Conservation (phyloP, 2,329 filamentous ascomycete genomes). For the Fusarium guadeloupense region DNA sequence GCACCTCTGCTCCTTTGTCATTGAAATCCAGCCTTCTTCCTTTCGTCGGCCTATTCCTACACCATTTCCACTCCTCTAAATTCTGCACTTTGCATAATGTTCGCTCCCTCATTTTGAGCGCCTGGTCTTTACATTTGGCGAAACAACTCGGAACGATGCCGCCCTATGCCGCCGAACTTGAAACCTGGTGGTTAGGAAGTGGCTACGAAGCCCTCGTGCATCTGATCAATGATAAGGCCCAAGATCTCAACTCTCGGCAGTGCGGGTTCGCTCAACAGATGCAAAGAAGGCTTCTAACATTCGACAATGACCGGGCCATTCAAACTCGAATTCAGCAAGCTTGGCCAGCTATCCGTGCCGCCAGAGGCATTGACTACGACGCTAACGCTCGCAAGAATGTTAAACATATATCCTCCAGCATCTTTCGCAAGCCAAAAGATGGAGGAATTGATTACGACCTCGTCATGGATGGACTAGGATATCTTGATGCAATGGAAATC, state of each 20-base stretch:
- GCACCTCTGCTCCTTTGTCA: not conserved
- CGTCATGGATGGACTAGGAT: slow-evolving; percentile 46
- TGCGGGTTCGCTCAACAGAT: slow-evolving; percentile 48
- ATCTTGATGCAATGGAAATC: slow-evolving; percentile 47
- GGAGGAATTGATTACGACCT: slow-evolving; percentile 42
- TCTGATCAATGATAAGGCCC: slow-evolving; percentile 38
- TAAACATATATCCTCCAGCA: slow-evolving; percentile 30
- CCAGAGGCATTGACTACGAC: slow-evolving; percentile 28
- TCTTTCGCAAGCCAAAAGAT: slow-evolving; percentile 43
- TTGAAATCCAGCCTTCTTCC: not conserved
- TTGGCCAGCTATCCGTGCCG: slow-evolving; percentile 31
- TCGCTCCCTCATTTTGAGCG: not conserved
- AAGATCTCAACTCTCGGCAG: slow-evolving; percentile 35
- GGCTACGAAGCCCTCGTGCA: slow-evolving; percentile 40
- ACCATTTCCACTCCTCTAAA: not conserved
- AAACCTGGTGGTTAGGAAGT: slow-evolving; percentile 48
- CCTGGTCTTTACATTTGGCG: not conserved
- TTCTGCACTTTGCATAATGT: not conserved
- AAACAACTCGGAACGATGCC: slow-evolving; percentile 40
- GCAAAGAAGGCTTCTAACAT: slow-evolving; percentile 44
- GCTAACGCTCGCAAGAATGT: slow-evolving; percentile 45
- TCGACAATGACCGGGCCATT: slow-evolving; percentile 44
- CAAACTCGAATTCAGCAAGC: slow-evolving; percentile 27
- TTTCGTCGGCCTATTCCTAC: not conserved
- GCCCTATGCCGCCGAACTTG: slow-evolving; percentile 44